Percentiles rank a stretch among this genome's conserved stretches.
phyloP scores from a whole-genome alignment of 2,329 filamentous ascomycete genomes.

The Scytalidium lignicola region DNA sequence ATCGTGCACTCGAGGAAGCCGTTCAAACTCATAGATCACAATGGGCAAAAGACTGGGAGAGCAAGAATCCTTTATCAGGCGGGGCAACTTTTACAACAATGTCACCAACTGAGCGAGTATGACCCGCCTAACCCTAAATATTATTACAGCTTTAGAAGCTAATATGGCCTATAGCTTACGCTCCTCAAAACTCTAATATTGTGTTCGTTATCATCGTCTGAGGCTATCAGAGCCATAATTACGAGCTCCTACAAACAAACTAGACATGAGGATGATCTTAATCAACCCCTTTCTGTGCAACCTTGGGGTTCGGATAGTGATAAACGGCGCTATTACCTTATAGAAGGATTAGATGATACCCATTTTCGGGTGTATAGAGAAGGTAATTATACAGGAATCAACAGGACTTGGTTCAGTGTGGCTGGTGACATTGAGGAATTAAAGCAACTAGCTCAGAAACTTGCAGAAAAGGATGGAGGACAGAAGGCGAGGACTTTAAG shows the following conservation, averaged over 20 bases:
- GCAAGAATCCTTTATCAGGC: constrained; percentile 76
- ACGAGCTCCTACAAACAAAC: constrained; percentile 85
- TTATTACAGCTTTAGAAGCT: not conserved
- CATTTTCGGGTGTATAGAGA: constrained; percentile 92
- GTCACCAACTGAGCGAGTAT: constrained; percentile 74
- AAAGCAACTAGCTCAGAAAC: constrained; percentile 66
- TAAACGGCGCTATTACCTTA: constrained; percentile 86
- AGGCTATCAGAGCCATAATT: constrained; percentile 73
- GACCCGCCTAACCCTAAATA: constrained; percentile 14
- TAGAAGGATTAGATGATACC: constrained; percentile 92
- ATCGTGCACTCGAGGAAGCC: constrained; percentile 89
- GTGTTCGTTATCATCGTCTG: constrained; percentile 87
- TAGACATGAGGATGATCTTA: constrained; percentile 70
- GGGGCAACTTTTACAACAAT: constrained; percentile 78
- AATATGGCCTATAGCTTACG: constrained; percentile 55
- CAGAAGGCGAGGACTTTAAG: constrained; percentile 75
- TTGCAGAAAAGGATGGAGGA: constrained; percentile 71
- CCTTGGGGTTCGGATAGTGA: constrained; percentile 87
- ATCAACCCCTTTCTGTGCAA: constrained; percentile 84
- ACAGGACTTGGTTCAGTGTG: constrained; percentile 85
- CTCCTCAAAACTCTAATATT: constrained; percentile 78
- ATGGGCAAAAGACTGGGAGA: constrained; percentile 82
- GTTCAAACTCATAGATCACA: constrained; percentile 78
- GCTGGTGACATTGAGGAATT: constrained; percentile 88
- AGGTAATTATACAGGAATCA: constrained; percentile 73